Evolutionary conservation across 352 stramenopile genomes (phyloP), one percentile per base, ranked within the genome.

Genomic region (Pseudoperonospora humuli): DNA sequence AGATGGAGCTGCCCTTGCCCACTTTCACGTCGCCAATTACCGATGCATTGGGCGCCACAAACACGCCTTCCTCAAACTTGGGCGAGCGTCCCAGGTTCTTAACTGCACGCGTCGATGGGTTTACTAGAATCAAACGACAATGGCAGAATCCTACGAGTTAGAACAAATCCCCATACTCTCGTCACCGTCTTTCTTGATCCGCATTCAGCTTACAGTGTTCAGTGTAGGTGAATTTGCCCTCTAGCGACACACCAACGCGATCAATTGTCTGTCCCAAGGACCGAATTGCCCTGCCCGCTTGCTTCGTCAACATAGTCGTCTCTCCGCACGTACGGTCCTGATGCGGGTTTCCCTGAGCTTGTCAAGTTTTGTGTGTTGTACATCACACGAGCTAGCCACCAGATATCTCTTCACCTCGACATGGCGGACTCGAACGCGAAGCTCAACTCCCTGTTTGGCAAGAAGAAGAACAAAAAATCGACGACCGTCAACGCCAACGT

Each of bases 1-100:
- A 97, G 47, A 97, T 85, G 31, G 84, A 96, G 49, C 76, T 88
- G 50, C 82, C 81, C 42, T 81, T 79, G 52, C 89, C 89, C 34
- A 97, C 75, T 64, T 88, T 89, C 17, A 97, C 90, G 50, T 97
- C 84, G 19, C 90, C 90, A 50, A 97, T 93, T 23, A 97, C 80
- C 3, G 82, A 91, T 35, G 90, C 89, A 40, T 93, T 96, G 5
- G 89, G 89, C 20, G 89, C 90, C 39, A 97, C 71, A 49, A 97
- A 97, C 39, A 71, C 75, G 26, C 51, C 59, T 5, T 70, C 44
- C 23, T 64, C 67, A 44, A 86, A 68, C 40, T 53, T 64, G 5
- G 81, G 82, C 41, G 67, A 50, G 50, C 82, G 75, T 18, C 77
- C 78, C 17, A 67, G 36, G 54, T 92, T 88, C 29, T 67, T 73